Base-by-base conservation (phyloP, 305 asterid genomes). In the Nicotiana rustica region DNA sequence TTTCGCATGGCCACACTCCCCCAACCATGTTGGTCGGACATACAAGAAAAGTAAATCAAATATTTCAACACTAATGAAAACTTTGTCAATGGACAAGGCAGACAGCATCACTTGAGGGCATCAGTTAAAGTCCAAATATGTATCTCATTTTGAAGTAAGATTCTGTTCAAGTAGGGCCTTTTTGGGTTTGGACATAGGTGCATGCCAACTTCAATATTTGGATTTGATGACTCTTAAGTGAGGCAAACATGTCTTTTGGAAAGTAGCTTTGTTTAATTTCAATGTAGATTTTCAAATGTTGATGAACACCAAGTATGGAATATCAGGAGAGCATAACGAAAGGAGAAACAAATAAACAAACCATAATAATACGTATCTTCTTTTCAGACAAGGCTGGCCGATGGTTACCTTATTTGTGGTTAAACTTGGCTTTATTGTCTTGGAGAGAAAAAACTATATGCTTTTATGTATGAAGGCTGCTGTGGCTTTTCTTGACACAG, bases 401-500 rank as follows among this genome's bases (percentile, higher is more conserved):
- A 36, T 41, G 25, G 62, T 61, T 64, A 35, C 10, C 3, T 18
- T 18, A 10, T 79, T 79, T 79, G 41, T 79, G 60, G 60, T 44
- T 64, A 38, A 79, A 31, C 65, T 49, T 5, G 0, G 62, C 29
- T 49, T 52, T 73, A 68, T 35, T 68, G 49, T 18, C 25, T 17
- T 1, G 10, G 9, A 14, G 77, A 67, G 55, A 35, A 61, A 79
- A 36, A 36, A 10, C n/a, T 21, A 64, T 62, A 1, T 79, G 38
- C 33, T 79, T 79, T 44, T 62, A 79, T 79, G 59, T 64, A 29
- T 25, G 76, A 31, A 64, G 49, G 62, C 47, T 64, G 82, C 13
- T 64, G 82, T 19, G 59, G 75, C 82, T 79, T 79, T 79, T 79
- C 41, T 64, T 25, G 82, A 79, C 82, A 79, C 38, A 79, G 57